phyloP scores from a whole-genome alignment of 2,329 filamentous ascomycete species.

The Fusarium pseudocircinatum region DNA sequence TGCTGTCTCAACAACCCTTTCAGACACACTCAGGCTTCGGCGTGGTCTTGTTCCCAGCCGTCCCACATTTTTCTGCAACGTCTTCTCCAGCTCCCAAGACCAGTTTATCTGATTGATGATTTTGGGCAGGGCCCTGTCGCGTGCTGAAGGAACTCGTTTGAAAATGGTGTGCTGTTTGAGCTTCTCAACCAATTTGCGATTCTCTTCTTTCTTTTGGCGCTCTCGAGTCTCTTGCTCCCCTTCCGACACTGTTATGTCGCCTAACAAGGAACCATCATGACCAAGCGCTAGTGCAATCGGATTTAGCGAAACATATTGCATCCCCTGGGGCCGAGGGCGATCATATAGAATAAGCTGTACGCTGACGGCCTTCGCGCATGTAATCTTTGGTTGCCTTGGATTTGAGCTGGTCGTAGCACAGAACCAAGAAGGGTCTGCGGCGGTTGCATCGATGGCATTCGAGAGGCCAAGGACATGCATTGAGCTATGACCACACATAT shows the following conservation, averaged over 20 bases:
- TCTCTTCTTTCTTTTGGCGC: constrained; percentile 65
- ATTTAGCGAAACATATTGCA: constrained; percentile 95
- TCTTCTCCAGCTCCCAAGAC: constrained; percentile 85
- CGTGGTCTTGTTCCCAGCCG: constrained; percentile 83
- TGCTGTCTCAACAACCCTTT: constrained; percentile 93
- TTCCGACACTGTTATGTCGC: constrained; percentile 61
- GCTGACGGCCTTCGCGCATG: constrained; percentile 75
- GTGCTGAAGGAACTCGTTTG: constrained; percentile 77
- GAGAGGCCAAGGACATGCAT: constrained; percentile 88
- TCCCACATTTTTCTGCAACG: constrained; percentile 90
- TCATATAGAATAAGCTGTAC: constrained; percentile 92
- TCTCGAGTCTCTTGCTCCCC: constrained; percentile 77
- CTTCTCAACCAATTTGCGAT: constrained; percentile 80
- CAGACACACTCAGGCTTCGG: constrained; percentile 89
- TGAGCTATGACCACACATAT: constrained; percentile 82
- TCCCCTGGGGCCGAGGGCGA: constrained; percentile 81
- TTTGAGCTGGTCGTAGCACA: constrained; percentile 65
- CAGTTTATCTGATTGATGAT: constrained; percentile 97
- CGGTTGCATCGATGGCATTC: constrained; percentile 67
- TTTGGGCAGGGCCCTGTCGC: constrained; percentile 81
- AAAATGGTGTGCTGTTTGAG: constrained; percentile 87
- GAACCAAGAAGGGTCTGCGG: constrained; percentile 74
- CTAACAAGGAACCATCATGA: constrained; percentile 67
- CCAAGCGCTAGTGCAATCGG: constrained; percentile 89
- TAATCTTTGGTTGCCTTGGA: constrained; percentile 73